Evolutionary conservation across 2,329 filamentous ascomycete species (phyloP).

Genomic region (Chaetoscypha palmicola): DNA sequence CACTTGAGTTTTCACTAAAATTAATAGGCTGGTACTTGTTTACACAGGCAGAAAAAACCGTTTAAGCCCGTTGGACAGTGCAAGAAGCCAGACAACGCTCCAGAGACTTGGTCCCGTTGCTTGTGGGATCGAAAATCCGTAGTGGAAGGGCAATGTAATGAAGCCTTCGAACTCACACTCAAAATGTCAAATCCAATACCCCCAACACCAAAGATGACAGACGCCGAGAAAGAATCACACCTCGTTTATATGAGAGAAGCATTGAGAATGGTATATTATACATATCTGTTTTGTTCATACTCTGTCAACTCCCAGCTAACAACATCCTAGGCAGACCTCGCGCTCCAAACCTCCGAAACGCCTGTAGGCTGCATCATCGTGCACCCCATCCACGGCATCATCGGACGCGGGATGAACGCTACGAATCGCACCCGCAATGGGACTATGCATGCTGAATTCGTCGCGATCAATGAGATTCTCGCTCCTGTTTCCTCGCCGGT

Average conservation of each 20-base stretch:
- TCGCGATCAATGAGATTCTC: slow-evolving; percentile 67
- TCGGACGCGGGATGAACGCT: slow-evolving; percentile 92
- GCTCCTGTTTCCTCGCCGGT: slow-evolving; percentile 35
- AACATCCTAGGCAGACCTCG: slow-evolving; percentile 64
- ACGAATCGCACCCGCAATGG: slow-evolving; percentile 88
- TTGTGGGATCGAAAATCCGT: no score
- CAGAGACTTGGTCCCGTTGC: no score
- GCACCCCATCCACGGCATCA: slow-evolving; percentile 56
- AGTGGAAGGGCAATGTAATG: no score
- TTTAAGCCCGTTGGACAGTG: no score
- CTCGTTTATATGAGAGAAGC: slow-evolving; percentile 4
- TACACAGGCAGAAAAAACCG: no score
- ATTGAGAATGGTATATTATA: slow-evolving; percentile 3
- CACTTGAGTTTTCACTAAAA: no score
- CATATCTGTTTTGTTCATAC: no score
- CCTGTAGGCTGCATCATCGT: slow-evolving; percentile 96
- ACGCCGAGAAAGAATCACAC: not conserved
- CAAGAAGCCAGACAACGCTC: no score
- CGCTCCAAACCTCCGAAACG: slow-evolving; percentile 81
- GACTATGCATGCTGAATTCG: slow-evolving; percentile 90
- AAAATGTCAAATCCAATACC: no score
- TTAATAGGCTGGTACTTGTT: no score
- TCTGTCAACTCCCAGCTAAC: not conserved
- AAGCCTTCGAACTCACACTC: no score
- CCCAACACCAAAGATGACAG: not conserved